Evolutionary conservation across 164 flowering plant genomes (phyloP), one percentile per base, ranked within the genome.

Genomic region (Dillenia turbinata): DNA sequence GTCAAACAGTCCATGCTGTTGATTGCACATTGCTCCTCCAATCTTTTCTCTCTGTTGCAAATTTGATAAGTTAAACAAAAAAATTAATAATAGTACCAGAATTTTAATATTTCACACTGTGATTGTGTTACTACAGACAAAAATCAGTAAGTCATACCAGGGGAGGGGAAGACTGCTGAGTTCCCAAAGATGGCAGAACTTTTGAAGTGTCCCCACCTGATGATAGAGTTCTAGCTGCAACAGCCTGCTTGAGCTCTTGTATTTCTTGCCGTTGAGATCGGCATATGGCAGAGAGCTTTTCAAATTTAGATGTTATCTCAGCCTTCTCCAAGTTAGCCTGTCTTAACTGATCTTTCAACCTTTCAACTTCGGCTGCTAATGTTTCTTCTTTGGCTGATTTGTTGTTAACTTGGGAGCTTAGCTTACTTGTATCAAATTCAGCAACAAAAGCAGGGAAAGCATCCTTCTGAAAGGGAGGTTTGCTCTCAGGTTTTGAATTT

Each of bases 241-340:
- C 72, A 67, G 88, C 76, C 64, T 83, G 89, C 77, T 90, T 92
- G 56, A 95, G 84, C 66, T 95, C 99, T 71, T 90, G 97, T 69
- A 95, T 78, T 74, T 92, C 99, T 61, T 92, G 97, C 61, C 99
- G 75, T 77, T 92, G 98, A 55, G 95, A 83, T 66, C 95, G 84
- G 63, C 97, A 95, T 63, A 92, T 95, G 61, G 97, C 92, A 63
- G 92, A 72, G 12, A 95, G 78, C 66, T 92, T 95, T 67, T 95
- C 98, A 67, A 78, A 95, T 77, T 90, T 92, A 22, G 96, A 81
- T 52, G 88, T 79, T 47, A 92, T 75, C 69, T 95, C 96, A 44
- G 82, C 76, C 67, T 90, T 95, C 78, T 90, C 99, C 56, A 73
- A 46, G 66, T 79, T 80, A 13, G 77, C 75, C 72, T 80, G 83